Conservation (phyloP, 371 early-diverging fungal species). For the Mortierella polycephala region DNA sequence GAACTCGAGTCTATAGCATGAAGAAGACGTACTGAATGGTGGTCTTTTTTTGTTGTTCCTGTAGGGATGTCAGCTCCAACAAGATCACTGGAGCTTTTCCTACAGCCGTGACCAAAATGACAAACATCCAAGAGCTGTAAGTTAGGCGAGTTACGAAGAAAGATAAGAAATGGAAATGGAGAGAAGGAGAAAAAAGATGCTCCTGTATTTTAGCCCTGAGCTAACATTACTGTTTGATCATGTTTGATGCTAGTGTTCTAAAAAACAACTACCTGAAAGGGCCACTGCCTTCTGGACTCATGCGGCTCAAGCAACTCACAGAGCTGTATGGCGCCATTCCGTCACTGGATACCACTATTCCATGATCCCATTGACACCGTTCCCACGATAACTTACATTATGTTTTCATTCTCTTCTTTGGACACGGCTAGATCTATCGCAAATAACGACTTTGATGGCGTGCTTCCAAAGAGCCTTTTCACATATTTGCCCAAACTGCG, state of each 20-base stretch:
- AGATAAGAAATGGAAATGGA: neutral
- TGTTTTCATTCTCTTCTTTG: too few relatives aligned
- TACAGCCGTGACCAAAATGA: conserved; percentile 25
- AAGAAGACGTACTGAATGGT: neutral
- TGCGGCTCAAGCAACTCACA: conserved; percentile 27
- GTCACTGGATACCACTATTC: too few relatives aligned
- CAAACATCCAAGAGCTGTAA: conserved; percentile 37
- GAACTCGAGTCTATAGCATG: neutral
- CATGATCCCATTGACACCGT: too few relatives aligned
- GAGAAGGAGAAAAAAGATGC: neutral
- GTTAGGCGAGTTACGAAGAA: neutral
- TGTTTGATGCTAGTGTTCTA: conserved; percentile 11
- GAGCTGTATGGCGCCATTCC: conserved; percentile 21
- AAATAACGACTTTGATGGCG: conserved; percentile 42
- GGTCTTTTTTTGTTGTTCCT: neutral
- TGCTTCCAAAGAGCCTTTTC: conserved; percentile 28
- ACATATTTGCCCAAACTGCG: conserved; percentile 24
- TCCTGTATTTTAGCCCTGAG: neutral
- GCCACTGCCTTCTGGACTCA: conserved; percentile 11
- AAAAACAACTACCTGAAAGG: conserved; percentile 48
- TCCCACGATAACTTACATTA: neutral
- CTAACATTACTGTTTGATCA: neutral
- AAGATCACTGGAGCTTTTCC: conserved; percentile 32
- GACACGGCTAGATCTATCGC: conserved; percentile 27
- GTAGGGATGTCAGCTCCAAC: conserved; percentile 40